Evolutionary conservation across 2,329 filamentous ascomycete species (phyloP), one percentile per base, ranked within the genome.

Genomic region (Lachnellula occidentalis): DNA sequence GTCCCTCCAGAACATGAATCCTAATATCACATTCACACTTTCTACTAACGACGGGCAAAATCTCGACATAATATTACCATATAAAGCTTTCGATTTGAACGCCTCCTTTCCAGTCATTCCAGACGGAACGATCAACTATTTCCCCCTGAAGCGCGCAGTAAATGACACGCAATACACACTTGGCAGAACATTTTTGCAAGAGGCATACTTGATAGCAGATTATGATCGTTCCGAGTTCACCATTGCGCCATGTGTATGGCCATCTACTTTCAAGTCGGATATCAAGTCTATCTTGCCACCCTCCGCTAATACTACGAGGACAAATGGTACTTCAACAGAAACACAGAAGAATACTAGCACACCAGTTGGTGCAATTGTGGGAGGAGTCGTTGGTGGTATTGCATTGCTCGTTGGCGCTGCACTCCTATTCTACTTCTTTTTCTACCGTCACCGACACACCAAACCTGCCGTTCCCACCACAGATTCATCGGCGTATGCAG

Each of bases 181-280:
- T 49, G 69, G 70, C 11, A 64, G 70, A 36, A 62, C 63, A 12
- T 72, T 72, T 51, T 57, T 72, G 12, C 70, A 72, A 60, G 70
- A 71, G 56, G 66, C 66, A 14, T 58, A 72, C 57, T 45, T 72
- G 21, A 63, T 63, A 24, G 69, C 71, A 14, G 69, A 72, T 52
- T 72, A 69, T 50, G 68, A 71, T 49, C 65, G 70, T 7, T 64
- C 64, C 19, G 67, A 64, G 24, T 72, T 71, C 52, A 69, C 69
- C 2, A 49, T 72, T 17, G 66, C 67, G 9, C 49, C 48, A 34
- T 50, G 47, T 48, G 45, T 48, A 27, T 58, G 52, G 48, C 48
- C 50, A 7, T 15, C 55, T 5, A 24, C 37, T 6, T 48, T 50
- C 19, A 22, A 19, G 14, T 17, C 22, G 21, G 47, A 58, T 14